Conservation (phyloP, 139 green algal species). For the Chlamydomonas sp. region DNA sequence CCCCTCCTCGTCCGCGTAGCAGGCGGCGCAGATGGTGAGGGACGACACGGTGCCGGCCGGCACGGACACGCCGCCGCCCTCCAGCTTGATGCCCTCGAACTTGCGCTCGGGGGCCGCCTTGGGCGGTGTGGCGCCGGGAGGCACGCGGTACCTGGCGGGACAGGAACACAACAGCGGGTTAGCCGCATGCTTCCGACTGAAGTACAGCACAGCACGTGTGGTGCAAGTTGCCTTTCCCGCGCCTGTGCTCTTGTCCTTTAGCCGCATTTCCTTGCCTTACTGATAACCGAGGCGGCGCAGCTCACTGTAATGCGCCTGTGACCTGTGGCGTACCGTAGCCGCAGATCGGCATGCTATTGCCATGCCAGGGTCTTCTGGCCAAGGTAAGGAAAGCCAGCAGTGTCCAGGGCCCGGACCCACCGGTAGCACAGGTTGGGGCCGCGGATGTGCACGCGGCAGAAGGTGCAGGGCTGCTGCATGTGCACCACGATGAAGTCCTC, state of each 20-base stretch:
- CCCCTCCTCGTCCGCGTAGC: slow-evolving; percentile 50
- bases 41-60: slow-evolving; percentile 44
- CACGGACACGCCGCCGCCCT: slow-evolving; percentile 56
- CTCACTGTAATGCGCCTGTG: too few species aligned
- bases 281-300: too few species aligned
- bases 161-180: not conserved
- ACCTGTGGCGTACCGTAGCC: too few species aligned
- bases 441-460: slow-evolving; percentile 75
- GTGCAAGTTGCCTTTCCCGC: too few species aligned
- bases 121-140: slow-evolving; percentile 26
- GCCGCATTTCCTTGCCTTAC: too few species aligned
- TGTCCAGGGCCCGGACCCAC: not conserved
- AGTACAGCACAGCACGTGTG: too few species aligned
- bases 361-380: too few species aligned
- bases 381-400: not conserved
- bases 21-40: slow-evolving; percentile 59
- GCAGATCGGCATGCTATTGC: too few species aligned
- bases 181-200: too few species aligned
- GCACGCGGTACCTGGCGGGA: slow-evolving; percentile 5
- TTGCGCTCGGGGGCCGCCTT: slow-evolving; percentile 64
- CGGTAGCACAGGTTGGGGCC: slow-evolving; percentile 31
- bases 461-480: slow-evolving; percentile 90
- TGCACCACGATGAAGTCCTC: slow-evolving; percentile 99
- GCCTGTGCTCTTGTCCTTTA: too few species aligned
- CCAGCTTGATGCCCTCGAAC: slow-evolving; percentile 89